Base-by-base conservation (phyloP, 164 flowering plant genomes). In the Chimonanthus praecox region DNA sequence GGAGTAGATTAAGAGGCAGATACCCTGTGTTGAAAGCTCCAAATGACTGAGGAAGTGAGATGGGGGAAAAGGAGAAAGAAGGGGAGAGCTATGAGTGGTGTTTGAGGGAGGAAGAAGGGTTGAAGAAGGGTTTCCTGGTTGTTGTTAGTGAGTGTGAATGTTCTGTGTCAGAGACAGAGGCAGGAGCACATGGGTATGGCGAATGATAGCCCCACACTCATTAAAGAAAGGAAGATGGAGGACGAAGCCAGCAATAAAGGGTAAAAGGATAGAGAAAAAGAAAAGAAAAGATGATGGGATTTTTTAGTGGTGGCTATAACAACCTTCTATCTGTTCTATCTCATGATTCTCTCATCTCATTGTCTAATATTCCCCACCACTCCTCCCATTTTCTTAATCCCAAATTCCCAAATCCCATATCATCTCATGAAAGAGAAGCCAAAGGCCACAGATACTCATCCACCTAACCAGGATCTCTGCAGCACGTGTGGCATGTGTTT, bases 111-210 rank as follows among this genome's bases (percentile, higher is more conserved):
- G 33, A 33, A 54, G 15, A 9, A 9, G 58, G 16, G 58, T 10
- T 54, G 33, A 33, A 54, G 15, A 9, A 9, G 58, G 16, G 58
- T 10, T 54, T 54, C 33, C 33, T 62, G 48, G 68, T 43, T 45
- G 10, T 15, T 15, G 68, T 13, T 63, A 21, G 66, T 63, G 8
- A 7, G 21, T 16, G 66, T 43, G 68, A 66, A 44, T 2, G 49
- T 10, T 62, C n/a, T 62, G 60, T 66, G 68, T 44, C 68, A 66
- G 68, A 13, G 16, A 45, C 0, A 33, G 68, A n/a, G 45, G 16
- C 68, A 66, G 68, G 43, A 7, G 68, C 68, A 66, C 68, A 66
- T 66, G 68, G 68, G 68, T 9, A 15, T 43, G 49, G 46, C 16
- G 6, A 18, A 13, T 33, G 68, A 33, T 44, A 45, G 47, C n/a